A percentile compares a stretch with the other conserved stretches of the same genome.
These are phyloP conservation scores for Chaetomium olivaceum DNA, from an alignment of 2,329 filamentous ascomycete genomes.

Conservation along the genomic window DNA sequence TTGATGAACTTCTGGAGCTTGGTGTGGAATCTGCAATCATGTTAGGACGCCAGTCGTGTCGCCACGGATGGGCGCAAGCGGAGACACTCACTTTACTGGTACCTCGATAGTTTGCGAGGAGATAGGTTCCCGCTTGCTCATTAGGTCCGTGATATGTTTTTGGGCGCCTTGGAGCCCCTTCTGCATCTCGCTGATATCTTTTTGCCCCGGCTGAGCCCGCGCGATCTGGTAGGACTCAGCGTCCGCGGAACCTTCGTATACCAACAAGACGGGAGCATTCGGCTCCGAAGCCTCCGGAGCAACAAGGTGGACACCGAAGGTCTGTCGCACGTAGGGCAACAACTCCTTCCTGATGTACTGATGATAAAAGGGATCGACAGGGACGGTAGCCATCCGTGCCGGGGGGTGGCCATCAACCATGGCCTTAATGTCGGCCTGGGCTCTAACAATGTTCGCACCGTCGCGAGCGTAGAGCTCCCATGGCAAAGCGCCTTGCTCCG, in stretches of 20 bases:
- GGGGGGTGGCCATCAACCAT: conserved; percentile 75
- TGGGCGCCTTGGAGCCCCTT: conserved; percentile 57
- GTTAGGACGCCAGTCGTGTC: conserved; percentile 33
- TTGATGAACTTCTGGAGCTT: conserved; percentile 65
- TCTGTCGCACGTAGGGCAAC: conserved; percentile 62
- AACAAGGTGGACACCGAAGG: conserved; percentile 72
- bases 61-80: background rate
- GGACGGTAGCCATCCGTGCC: conserved; percentile 64
- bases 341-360: conserved; percentile 67
- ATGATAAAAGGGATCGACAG: conserved; percentile 79
- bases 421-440: conserved; percentile 71
- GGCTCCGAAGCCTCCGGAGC: conserved; percentile 65
- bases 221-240: conserved; percentile 55
- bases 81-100: conserved; percentile 51
- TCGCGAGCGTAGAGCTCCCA: conserved; percentile 91
- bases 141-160: conserved; percentile 57
- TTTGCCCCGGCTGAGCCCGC: conserved; percentile 52
- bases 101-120: conserved; percentile 56
- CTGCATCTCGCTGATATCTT: conserved; percentile 56
- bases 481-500: conserved; percentile 67
- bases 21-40: conserved; percentile 55
- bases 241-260: conserved; percentile 66
- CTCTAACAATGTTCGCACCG: conserved; percentile 77
- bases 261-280: conserved; percentile 65
- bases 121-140: conserved; percentile 60